Conservation (phyloP, 2,329 filamentous ascomycete species). For the Trichoderma breve region DNA sequence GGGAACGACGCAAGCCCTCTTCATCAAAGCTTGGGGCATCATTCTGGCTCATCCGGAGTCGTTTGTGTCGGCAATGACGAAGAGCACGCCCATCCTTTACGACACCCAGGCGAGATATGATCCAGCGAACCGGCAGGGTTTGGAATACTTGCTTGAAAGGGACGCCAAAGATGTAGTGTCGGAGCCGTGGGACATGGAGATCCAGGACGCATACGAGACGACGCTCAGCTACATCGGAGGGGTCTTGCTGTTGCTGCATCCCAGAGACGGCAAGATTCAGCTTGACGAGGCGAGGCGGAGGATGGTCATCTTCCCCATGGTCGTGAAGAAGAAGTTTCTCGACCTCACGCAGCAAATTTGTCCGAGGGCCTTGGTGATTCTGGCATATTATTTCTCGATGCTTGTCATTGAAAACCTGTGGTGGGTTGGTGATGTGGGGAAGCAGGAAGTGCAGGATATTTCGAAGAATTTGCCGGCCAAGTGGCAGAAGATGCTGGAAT, state of each 20-base stretch:
- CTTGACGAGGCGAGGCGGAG: slow-evolving; percentile 13
- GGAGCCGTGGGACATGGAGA: slow-evolving; percentile 24
- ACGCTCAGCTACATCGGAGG: slow-evolving; percentile 25
- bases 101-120: slow-evolving; percentile 16
- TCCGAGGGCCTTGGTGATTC: slow-evolving; percentile 19
- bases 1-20: slow-evolving; percentile 21
- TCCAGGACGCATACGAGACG: slow-evolving; percentile 23
- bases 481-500: slow-evolving; percentile 16
- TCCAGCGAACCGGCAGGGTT: slow-evolving; percentile 16
- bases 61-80: slow-evolving; percentile 16
- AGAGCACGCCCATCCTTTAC: slow-evolving; percentile 20
- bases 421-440: slow-evolving; percentile 20
- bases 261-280: neutral
- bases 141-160: slow-evolving; percentile 20
- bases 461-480: neutral
- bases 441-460: slow-evolving; percentile 19
- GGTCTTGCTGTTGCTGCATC: neutral
- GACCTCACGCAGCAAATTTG: slow-evolving; percentile 11
- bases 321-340: slow-evolving; percentile 20
- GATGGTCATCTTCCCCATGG: slow-evolving; percentile 20
- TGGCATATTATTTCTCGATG: slow-evolving; percentile 23
- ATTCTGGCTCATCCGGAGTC: slow-evolving; percentile 12
- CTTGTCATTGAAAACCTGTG: slow-evolving; percentile 15
- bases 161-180: slow-evolving; percentile 15
- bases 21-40: slow-evolving; percentile 14